Conservation (phyloP, 768 basidiomycete species). For the Goffeauzyma gilvescens region DNA sequence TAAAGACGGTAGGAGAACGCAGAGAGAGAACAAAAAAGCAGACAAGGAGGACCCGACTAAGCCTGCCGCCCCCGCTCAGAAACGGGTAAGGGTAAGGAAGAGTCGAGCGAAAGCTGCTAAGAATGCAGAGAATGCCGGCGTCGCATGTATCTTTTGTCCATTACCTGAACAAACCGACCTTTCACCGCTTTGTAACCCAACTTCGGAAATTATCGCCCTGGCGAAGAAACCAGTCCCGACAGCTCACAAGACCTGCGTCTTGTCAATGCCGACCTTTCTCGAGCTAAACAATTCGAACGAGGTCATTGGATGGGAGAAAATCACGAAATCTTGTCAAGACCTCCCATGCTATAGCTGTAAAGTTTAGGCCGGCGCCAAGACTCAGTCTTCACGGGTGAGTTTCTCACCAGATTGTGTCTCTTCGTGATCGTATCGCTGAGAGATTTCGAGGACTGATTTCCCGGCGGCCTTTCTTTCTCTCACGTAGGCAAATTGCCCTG, state of each 20-base stretch:
- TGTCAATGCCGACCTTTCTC: too few species aligned
- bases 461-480: background rate
- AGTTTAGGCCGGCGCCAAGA: conserved; percentile 28
- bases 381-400: conserved; percentile 62
- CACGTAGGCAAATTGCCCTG: conserved; percentile 58
- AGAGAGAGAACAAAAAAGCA: background rate
- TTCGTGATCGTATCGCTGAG: background rate
- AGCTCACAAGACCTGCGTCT: too few species aligned
- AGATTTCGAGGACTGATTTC: background rate
- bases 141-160: conserved; percentile 63
- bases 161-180: conserved; percentile 31
- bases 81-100: conserved; percentile 51
- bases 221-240: too few species aligned
- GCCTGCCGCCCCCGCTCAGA: conserved; percentile 6
- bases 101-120: conserved; percentile 38
- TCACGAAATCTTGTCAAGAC: too few species aligned
- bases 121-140: too few species aligned
- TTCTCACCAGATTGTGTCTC: background rate
- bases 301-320: too few species aligned
- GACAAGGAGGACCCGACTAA: conserved; percentile 18
- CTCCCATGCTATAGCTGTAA: too few species aligned
- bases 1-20: background rate
- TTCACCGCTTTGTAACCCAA: conserved; percentile 51
- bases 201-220: too few species aligned
- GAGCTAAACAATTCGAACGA: too few species aligned